These are phyloP conservation scores for Gracilaria vermiculophylla DNA, from an alignment of 23 red algal genomes.

Conservation along the genomic window DNA sequence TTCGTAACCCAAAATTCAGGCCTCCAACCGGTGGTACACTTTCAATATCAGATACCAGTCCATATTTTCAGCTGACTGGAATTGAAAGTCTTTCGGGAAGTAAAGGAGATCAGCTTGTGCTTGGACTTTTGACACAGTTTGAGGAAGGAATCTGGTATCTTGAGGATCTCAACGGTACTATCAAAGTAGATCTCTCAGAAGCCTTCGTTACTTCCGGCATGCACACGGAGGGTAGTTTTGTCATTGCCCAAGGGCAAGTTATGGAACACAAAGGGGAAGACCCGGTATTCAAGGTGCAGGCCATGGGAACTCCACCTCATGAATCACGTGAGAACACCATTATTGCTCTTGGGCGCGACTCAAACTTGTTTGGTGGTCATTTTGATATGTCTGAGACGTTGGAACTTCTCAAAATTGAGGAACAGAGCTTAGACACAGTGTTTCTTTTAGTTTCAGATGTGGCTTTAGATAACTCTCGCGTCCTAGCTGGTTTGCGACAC, in stretches of 20 bases:
- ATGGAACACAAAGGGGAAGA: constrained; percentile 16
- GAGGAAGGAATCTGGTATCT: constrained; percentile 76
- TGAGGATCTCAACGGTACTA: constrained; percentile 65
- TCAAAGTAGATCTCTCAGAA: constrained; percentile 53
- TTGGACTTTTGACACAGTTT: constrained; percentile 74
- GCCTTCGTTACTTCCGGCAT: constrained; percentile 58
- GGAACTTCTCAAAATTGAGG: constrained; percentile 39
- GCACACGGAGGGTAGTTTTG: constrained; percentile 72
- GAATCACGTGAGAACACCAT: constrained; percentile 45
- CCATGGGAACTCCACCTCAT: constrained; percentile 73
- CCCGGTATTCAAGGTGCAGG: constrained; percentile 39
- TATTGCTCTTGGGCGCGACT: constrained; percentile 31
- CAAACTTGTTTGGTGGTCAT: constrained; percentile 56
- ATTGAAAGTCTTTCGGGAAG: constrained; percentile 60
- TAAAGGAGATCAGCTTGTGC: constrained; percentile 56
- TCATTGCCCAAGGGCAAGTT: constrained; percentile 67
- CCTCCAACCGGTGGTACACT: constrained; percentile 29
- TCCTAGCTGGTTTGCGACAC: constrained; percentile 48
- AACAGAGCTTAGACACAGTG: constrained; percentile 36
- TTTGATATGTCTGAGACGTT: constrained; percentile 14
- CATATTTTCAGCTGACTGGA: constrained; percentile 70
- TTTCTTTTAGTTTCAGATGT: constrained; percentile 79
- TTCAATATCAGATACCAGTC: neutral
- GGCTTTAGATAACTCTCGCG: constrained; percentile 45
- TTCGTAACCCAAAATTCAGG: constrained; percentile 62